phyloP scores from a whole-genome alignment of 306 rosid genomes.

The Prunus davidiana region DNA sequence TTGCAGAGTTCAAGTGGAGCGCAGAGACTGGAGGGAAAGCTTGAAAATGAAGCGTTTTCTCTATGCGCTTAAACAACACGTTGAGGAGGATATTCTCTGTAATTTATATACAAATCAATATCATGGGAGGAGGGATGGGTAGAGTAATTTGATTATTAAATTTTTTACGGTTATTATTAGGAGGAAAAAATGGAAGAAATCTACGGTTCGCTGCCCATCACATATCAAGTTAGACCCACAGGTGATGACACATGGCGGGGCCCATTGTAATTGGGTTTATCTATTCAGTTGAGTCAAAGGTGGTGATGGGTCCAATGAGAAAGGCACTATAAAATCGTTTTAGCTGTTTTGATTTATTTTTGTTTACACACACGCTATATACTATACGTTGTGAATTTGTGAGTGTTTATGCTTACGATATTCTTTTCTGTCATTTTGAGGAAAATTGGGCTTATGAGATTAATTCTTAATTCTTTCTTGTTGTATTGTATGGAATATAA shows the following conservation, averaged over 20 bases:
- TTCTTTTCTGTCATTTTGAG: too few relatives aligned
- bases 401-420: too few relatives aligned
- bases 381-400: too few relatives aligned
- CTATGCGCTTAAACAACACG: neutral
- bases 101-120: neutral
- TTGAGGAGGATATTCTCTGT: neutral
- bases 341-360: neutral
- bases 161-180: neutral
- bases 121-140: too few relatives aligned
- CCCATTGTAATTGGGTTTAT: constrained; percentile 22
- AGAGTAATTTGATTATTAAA: neutral
- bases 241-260: constrained; percentile 39
- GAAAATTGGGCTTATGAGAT: too few relatives aligned
- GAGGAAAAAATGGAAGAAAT: neutral
- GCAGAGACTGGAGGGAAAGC: constrained; percentile 4
- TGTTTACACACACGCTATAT: neutral
- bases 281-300: constrained; percentile 7
- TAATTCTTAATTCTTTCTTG: too few relatives aligned
- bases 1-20: neutral
- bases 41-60: neutral
- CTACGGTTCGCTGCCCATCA: constrained; percentile 22
- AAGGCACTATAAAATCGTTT: neutral
- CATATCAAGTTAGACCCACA: constrained; percentile 20
- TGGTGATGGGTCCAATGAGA: constrained; percentile 11
- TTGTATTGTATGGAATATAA: too few relatives aligned